A percentile compares a stretch with the other conserved stretches of the same genome.
Evolutionary conservation across 2,329 filamentous ascomycete genomes (phyloP).

Genomic region (Sporothrix pallida): DNA sequence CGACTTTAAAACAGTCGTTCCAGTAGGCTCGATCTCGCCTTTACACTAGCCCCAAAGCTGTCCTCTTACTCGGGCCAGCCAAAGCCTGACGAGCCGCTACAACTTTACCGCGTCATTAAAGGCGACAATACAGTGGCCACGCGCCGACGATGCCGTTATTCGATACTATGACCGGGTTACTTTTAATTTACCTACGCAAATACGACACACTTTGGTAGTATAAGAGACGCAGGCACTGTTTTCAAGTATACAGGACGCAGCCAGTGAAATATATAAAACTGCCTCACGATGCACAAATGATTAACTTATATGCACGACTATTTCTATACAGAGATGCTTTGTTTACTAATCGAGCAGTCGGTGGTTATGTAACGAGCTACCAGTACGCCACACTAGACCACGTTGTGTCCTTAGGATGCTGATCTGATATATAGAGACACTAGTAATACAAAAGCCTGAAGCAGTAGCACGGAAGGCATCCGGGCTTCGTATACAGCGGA

Average conservation of each 20-base stretch:
- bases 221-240: neutral
- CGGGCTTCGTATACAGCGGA: neutral
- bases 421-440: neutral
- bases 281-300: neutral
- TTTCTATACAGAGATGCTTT: neutral
- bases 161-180: neutral
- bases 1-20: slow-evolving; percentile 66
- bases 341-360: too few relatives aligned
- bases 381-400: slow-evolving; percentile 1
- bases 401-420: neutral
- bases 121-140: slow-evolving; percentile 72
- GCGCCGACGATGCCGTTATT: neutral
- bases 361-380: neutral
- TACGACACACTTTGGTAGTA: neutral
- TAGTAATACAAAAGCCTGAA: neutral
- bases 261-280: neutral
- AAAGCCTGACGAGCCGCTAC: slow-evolving; percentile 70
- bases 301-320: neutral
- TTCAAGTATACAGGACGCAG: neutral
- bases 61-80: slow-evolving; percentile 57
- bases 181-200: neutral
- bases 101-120: slow-evolving; percentile 90
- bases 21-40: slow-evolving; percentile 45
- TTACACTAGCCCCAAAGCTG: neutral
- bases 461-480: neutral